phyloP scores from a whole-genome alignment of 2,329 filamentous ascomycete genomes.

The Botrytis tulipae region DNA sequence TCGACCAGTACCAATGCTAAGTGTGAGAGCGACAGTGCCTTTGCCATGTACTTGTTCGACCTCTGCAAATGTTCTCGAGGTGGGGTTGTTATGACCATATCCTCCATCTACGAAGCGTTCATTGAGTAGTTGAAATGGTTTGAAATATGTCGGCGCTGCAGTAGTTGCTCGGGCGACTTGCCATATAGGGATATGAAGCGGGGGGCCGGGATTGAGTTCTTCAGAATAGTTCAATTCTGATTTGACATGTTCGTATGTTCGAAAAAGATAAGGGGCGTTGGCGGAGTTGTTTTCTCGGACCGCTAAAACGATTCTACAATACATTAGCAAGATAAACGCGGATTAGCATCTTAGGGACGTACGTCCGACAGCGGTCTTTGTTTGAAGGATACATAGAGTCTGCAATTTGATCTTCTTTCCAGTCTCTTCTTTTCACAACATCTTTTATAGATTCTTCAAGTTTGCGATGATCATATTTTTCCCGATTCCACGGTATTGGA shows the following conservation, averaged over 20 bases:
- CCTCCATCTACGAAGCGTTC: constrained; percentile 44
- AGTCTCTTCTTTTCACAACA: constrained; percentile 2
- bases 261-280: constrained; percentile 2
- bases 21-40: not conserved
- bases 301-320: not conserved
- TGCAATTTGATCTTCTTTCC: not conserved
- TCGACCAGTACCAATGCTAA: constrained; percentile 9
- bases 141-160: constrained; percentile 44
- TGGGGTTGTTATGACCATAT: constrained; percentile 16
- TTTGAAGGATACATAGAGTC: not conserved
- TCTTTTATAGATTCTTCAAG: constrained; percentile 17
- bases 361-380: not conserved
- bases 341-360: not conserved
- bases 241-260: not conserved
- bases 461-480: constrained; percentile 10
- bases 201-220: not conserved
- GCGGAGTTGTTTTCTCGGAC: not conserved
- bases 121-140: constrained; percentile 40
- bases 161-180: constrained; percentile 38
- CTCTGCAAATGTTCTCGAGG: not conserved
- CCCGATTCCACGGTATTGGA: constrained; percentile 11
- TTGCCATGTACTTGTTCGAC: constrained; percentile 1
- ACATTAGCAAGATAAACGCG: not conserved
- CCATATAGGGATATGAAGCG: not conserved
- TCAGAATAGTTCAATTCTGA: not conserved